Evolutionary conservation across 257 asterid genomes (phyloP).

Genomic region (Marsdenia floribunda): DNA sequence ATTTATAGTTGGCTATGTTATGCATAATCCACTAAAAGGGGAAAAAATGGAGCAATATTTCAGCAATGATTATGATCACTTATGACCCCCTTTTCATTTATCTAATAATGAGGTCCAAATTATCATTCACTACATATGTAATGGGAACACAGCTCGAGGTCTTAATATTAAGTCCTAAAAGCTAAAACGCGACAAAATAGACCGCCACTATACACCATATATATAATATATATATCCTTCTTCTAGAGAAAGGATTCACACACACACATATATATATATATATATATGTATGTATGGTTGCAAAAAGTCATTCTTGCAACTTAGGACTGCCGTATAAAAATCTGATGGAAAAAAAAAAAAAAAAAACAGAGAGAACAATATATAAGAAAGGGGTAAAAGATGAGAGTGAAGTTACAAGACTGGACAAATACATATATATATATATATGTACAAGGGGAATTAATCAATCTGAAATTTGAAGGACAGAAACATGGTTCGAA

Average conservation of each 20-base stretch:
- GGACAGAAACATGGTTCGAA: neutral
- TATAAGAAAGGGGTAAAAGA: slow-evolving; percentile 3
- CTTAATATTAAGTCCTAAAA: slow-evolving; percentile 14
- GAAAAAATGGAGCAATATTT: neutral
- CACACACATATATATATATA: too few relatives aligned
- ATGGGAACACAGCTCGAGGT: slow-evolving; percentile 81
- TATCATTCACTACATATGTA: slow-evolving; percentile 11
- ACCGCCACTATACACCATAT: slow-evolving; percentile 25
- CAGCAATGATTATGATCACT: neutral
- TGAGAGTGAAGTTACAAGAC: slow-evolving; percentile 12
- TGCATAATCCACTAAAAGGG: too few relatives aligned
- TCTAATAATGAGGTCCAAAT: slow-evolving; percentile 4
- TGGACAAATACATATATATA: neutral
- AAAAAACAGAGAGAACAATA: neutral
- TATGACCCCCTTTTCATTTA: neutral
- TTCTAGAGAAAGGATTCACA: slow-evolving; percentile 11
- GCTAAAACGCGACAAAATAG: slow-evolving; percentile 23
- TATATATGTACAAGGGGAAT: too few relatives aligned
- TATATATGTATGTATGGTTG: slow-evolving; percentile 7
- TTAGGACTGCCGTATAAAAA: neutral
- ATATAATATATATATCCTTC: slow-evolving; percentile 2
- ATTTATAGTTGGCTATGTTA: too few relatives aligned
- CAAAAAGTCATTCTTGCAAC: slow-evolving; percentile 30
- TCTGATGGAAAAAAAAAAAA: neutral
- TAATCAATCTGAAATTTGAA: neutral